These are phyloP conservation scores for Hypoxylon sp. DNA, from an alignment of 2,329 filamentous ascomycete species.

Conservation along the genomic window DNA sequence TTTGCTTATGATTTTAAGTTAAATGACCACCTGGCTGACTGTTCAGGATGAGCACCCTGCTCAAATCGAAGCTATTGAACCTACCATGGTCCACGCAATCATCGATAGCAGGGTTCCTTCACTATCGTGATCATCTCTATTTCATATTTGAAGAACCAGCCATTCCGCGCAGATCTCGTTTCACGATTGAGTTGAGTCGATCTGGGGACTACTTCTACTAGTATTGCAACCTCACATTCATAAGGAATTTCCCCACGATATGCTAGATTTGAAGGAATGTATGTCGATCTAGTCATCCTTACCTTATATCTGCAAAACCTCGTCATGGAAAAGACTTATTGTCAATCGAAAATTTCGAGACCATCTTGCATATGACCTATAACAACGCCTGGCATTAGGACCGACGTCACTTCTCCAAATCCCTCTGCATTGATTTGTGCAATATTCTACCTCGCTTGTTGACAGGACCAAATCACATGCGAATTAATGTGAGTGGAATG, in stretches of 20 bases:
- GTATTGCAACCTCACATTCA: background rate
- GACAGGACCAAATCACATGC: slow-evolving; percentile 23
- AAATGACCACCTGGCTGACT: background rate
- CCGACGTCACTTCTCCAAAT: slow-evolving; percentile 27
- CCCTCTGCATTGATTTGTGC: slow-evolving; percentile 31
- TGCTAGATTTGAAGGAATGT: background rate
- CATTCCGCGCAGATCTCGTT: slow-evolving; percentile 8
- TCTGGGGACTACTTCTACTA: background rate
- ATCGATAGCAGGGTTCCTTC: slow-evolving; percentile 7
- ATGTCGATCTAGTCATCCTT: background rate
- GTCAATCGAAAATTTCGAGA: background rate
- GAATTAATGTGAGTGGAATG: slow-evolving; percentile 28
- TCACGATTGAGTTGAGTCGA: slow-evolving; percentile 6
- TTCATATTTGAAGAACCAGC: background rate
- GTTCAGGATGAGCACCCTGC: background rate
- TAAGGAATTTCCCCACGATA: slow-evolving; percentile 26
- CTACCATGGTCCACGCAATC: slow-evolving; percentile 12
- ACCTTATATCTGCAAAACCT: slow-evolving; percentile 11
- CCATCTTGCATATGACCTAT: slow-evolving; percentile 1
- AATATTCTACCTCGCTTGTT: slow-evolving; percentile 24
- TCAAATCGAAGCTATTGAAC: slow-evolving; percentile 1
- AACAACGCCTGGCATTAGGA: slow-evolving; percentile 21
- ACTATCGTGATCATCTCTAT: slow-evolving; percentile 4
- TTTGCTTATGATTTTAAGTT: background rate
- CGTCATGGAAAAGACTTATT: slow-evolving; percentile 5